Percentiles rank a stretch among this genome's conserved stretches.
phyloP scores from a whole-genome alignment of 2,329 filamentous ascomycete genomes.

The Tolypocladium tropicale region DNA sequence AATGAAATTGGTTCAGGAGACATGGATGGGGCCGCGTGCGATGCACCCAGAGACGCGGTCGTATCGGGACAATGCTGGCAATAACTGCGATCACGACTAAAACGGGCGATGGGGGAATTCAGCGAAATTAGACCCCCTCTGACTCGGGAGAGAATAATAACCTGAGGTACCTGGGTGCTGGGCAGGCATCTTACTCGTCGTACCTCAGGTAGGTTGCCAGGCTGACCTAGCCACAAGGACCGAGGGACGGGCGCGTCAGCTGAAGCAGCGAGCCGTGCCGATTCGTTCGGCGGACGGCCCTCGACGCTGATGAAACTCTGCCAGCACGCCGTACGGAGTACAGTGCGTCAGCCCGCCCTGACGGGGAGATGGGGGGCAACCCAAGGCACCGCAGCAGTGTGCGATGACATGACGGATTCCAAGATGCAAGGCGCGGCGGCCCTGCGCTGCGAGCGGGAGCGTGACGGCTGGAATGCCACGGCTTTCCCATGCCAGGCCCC shows the following conservation, averaged over 20 bases:
- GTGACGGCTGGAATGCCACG: background rate
- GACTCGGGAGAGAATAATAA: conserved; percentile 16
- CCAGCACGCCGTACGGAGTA: too few species aligned
- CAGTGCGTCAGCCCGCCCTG: too few species aligned
- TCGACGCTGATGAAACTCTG: conserved; percentile 5
- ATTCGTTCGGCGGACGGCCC: conserved; percentile 7
- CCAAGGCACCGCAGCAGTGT: background rate
- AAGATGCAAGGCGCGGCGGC: background rate
- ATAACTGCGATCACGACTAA: conserved; percentile 3
- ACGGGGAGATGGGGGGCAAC: background rate
- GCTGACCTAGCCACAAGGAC: background rate
- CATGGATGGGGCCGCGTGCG: background rate
- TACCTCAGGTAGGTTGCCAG: too few species aligned
- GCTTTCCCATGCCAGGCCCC: background rate
- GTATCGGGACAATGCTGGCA: conserved; percentile 1
- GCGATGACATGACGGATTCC: background rate
- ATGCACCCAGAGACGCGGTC: background rate
- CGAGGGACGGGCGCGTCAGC: background rate
- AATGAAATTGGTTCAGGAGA: conserved; percentile 3
- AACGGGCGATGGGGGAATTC: conserved; percentile 10
- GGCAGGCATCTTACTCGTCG: too few species aligned
- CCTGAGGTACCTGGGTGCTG: too few species aligned
- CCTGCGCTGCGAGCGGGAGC: background rate
- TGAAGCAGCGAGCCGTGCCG: conserved; percentile 14
- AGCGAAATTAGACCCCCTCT: conserved; percentile 15